Percentiles rank a stretch among this genome's conserved stretches.
Evolutionary conservation across 2,329 filamentous ascomycete genomes (phyloP).

Genomic region (Aspergillus neotritici): DNA sequence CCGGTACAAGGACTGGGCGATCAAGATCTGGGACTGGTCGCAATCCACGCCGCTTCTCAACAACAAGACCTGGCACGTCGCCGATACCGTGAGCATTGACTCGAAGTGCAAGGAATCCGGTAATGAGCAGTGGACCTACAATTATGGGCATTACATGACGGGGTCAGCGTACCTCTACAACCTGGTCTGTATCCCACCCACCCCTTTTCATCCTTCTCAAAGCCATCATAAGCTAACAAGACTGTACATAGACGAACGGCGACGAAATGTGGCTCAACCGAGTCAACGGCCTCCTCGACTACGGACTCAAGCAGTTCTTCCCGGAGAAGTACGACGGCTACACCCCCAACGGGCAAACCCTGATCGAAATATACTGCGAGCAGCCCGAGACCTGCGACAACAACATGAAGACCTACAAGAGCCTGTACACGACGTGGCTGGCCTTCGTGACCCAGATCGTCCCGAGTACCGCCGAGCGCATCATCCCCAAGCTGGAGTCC

Average conservation of each 20-base stretch:
- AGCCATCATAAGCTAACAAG: neutral
- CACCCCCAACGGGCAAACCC: constrained; percentile 31
- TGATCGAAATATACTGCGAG: constrained; percentile 63
- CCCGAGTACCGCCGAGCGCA: constrained; percentile 48
- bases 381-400: constrained; percentile 53
- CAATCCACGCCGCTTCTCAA: constrained; percentile 53
- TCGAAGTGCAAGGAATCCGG: constrained; percentile 58
- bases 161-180: constrained; percentile 65
- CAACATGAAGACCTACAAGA: constrained; percentile 67
- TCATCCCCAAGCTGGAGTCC: constrained; percentile 51
- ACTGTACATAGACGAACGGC: constrained; percentile 41
- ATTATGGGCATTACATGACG: constrained; percentile 52
- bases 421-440: constrained; percentile 61
- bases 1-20: constrained; percentile 59
- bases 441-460: constrained; percentile 54
- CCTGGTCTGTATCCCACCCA: constrained; percentile 33
- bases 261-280: constrained; percentile 49
- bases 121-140: constrained; percentile 60
- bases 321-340: constrained; percentile 37
- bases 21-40: constrained; percentile 58
- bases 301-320: constrained; percentile 45
- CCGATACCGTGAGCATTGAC: constrained; percentile 54
- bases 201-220: neutral
- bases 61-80: constrained; percentile 53
- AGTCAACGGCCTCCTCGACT: constrained; percentile 50